Base-by-base conservation (phyloP, 1,284 basidiomycete genomes). In the Vanrija pseudolonga region DNA sequence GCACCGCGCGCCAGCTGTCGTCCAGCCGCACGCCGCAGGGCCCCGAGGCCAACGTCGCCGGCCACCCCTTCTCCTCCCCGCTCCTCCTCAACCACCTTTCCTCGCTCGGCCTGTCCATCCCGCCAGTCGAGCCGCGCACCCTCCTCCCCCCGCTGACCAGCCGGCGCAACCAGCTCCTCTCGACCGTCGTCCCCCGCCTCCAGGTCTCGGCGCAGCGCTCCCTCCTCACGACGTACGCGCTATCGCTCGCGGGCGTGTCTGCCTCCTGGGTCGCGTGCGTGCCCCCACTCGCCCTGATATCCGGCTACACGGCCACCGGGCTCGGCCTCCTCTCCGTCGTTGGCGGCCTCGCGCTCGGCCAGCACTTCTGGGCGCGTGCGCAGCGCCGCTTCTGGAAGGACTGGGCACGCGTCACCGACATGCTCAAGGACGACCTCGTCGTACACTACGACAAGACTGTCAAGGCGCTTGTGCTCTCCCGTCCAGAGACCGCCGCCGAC, bases 371-470 rank as follows among this genome's bases (percentile, higher is more conserved):
- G 88, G 84, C 85, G 50, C 81, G 78, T 59, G 85, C 85, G 3
- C 87, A 89, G 72, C 78, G 68, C 50, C 77, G 74, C 47, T 93
- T 89, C 85, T 84, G 84, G 83, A 80, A 80, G 50, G 87, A 90
- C 70, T 89, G 85, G 80, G 68, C 71, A 28, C 78, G 90, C 42
- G 81, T 90, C 4, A 83, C 83, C 4, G 79, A 83, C 48, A 87
- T 89, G 9, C 75, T 90, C 47, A 81, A 83, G 59, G 80, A 86
- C 46, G 90, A 93, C 76, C 72, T 91, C 17, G 78, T 81, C 77
- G 88, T 72, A 80, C n/a, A 78, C 80, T 47, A 69, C 68, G 44
- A 77, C 71, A n/a, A 78, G 77, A 50, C 50, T 3, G 57, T 55
- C 4, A 55, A 65, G 4, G 53, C 62, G 6, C 74, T 81, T n/a